Base-by-base conservation (phyloP, 2,329 filamentous ascomycete species). In the Chaetomium sp. region DNA sequence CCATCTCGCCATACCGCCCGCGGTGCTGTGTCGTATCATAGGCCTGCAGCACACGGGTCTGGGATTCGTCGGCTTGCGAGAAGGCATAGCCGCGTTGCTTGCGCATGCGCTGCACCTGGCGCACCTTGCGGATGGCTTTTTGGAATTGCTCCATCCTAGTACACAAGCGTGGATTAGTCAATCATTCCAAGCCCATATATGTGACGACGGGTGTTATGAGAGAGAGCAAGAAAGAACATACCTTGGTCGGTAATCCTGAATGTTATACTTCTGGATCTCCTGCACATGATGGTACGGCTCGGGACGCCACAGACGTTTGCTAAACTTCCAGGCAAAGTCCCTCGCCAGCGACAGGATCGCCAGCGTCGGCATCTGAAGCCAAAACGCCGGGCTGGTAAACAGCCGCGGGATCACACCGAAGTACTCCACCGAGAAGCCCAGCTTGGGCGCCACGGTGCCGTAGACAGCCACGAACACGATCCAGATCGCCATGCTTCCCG, bases 191-290 rank as follows among this genome's bases (percentile, higher is more conserved):
- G 12, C 37, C 37, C 12, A 38, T 4, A 53, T 34, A 67, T 34
- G 68, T 33, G 5, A 49, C 49, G 51, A 34, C 41, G 34, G n/a
- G n/a, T 35, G 10, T 35, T 8, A 35, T 7, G 10, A 40, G n/a
- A 6, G 53, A 40, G 27, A 12, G 49, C 11, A 11, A 45, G 10
- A 8, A 38, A 47, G 48, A 58, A 77, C 80, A 64, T 81, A 91
- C 89, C 94, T 86, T 59, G 94, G 94, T 68, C 94, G 81, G 73
- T 99, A 99, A 75, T 99, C 94, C 75, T 99, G 94, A 58, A 99
- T 96, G 67, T 99, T 99, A 76, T 97, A 99, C 75, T 99, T 99
- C 72, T 99, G 94, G 65, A 99, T 99, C 76, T 99, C 94, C 73
- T 99, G 94, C 61, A 99, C 94, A 71, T 99, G 94, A 66, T 99